A percentile compares a stretch with the other conserved stretches of the same genome.
phyloP scores from a whole-genome alignment of 306 rosid genomes.

The Urtica urens region DNA sequence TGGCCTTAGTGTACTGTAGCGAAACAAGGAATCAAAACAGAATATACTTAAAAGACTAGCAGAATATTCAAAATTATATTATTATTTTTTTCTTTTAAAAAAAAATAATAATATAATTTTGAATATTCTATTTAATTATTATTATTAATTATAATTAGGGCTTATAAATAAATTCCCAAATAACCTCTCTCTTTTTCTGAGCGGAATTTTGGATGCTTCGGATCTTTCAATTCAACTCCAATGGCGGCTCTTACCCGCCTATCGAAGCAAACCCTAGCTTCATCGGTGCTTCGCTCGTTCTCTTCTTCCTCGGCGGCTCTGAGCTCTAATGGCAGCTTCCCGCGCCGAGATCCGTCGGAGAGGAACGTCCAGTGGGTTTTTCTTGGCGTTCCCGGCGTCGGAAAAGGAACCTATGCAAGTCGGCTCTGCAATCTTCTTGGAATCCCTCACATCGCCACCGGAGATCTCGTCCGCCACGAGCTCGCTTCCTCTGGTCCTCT shows the following conservation, averaged over 20 bases:
- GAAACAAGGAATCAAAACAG: too few species aligned
- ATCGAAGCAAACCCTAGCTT: conserved; percentile 20
- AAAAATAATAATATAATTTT: too few species aligned
- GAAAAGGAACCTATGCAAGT: conserved; percentile 84
- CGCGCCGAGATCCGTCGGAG: conserved; percentile 33
- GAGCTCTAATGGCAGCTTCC: conserved; percentile 13
- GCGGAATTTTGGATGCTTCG: background rate
- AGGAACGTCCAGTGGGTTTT: conserved; percentile 77
- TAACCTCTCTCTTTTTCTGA: background rate
- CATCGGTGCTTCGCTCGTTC: conserved; percentile 23
- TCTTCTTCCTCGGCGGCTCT: conserved; percentile 28
- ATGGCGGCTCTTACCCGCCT: conserved; percentile 82
- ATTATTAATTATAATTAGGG: too few species aligned
- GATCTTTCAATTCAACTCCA: conserved; percentile 9
- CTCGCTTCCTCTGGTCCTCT: conserved; percentile 72
- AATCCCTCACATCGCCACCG: conserved; percentile 83
- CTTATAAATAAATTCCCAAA: too few species aligned
- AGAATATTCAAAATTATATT: too few species aligned
- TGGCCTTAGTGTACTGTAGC: too few species aligned
- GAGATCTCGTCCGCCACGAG: conserved; percentile 90
- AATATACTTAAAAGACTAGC: too few species aligned
- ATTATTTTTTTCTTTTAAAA: too few species aligned
- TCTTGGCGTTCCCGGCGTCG: conserved; percentile 88
- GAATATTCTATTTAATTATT: too few species aligned
- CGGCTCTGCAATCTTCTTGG: conserved; percentile 74